Base-by-base conservation (phyloP, 1,284 basidiomycete species). In the Acaromyces ingoldii region DNA sequence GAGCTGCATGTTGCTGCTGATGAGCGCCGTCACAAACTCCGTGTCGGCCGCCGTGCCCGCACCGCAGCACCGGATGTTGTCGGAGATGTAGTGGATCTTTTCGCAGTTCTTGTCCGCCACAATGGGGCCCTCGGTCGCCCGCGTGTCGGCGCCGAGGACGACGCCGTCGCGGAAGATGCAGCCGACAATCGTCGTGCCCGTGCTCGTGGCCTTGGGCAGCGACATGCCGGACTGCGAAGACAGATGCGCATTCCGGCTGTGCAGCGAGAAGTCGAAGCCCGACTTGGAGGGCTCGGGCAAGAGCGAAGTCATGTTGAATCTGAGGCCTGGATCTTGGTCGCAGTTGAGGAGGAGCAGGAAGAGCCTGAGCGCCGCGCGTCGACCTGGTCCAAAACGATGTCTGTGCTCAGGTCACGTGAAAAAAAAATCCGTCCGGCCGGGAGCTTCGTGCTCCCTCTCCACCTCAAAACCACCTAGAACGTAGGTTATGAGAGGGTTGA, bases 71-170 rank as follows among this genome's bases (percentile, higher is more conserved):
- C 93, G 83, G 65, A 99, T 98, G 54, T 64, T 67, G 44, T 70
- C 66, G 21, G 65, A 58, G 24, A 75, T 65, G 62, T 88, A 98
- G 78, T 99, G 95, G 72, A 99, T 99, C 87, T 98, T 98, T 80
- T 97, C 93, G 77, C 93, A 98, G 79, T 97, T 97, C 84, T 97
- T 97, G 80, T 97, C 93, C 9, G 92, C 92, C 13, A 99, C 91
- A 65, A 99, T 97, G 21, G 85, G 84, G 0, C 93, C 93, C 63
- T 87, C 89, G 0, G 93, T 97, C 2, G 92, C 91, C 69, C 93
- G 83, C 0, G 95, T 98, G 78, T 99, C 95, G 30, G 95, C 95
- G 39, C 93, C 95, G 10, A 99, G 83, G 13, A 96, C 85, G 56
- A 99, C 85, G 3, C 93, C 95, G 74, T 91, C 90, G 64, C 85